A percentile compares a stretch with the other conserved stretches of the same genome.
Evolutionary conservation across 2,329 filamentous ascomycete species (phyloP).

Genomic region (Fusarium tuaranense): DNA sequence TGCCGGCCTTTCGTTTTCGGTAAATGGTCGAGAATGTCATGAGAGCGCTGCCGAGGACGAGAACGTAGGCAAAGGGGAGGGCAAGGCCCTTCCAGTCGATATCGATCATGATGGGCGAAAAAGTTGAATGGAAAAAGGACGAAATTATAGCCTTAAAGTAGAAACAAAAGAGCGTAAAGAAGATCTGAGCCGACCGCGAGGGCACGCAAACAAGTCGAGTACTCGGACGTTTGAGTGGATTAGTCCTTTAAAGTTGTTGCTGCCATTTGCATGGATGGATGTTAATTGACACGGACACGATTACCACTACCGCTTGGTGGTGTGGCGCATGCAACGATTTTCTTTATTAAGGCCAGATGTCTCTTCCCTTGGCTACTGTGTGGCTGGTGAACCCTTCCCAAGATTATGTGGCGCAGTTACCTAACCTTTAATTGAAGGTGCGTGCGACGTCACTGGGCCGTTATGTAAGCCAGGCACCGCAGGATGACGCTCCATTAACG

Average conservation of each 20-base stretch:
- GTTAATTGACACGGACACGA: conserved; percentile 28
- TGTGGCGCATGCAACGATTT: conserved; percentile 28
- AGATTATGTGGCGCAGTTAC: not conserved
- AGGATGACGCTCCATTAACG: conserved; percentile 41
- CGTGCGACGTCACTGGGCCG: conserved; percentile 35
- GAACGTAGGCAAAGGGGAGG: conserved; percentile 90
- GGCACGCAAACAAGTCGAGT: not conserved
- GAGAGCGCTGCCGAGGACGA: conserved; percentile 87
- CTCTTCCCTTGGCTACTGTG: conserved; percentile 10
- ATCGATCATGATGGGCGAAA: conserved; percentile 58
- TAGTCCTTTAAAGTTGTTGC: not conserved
- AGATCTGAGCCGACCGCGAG: conserved; percentile 20
- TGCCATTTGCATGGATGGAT: not conserved
- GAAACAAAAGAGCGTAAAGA: conserved; percentile 26
- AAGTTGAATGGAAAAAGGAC: conserved; percentile 8
- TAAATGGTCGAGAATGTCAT: conserved; percentile 94
- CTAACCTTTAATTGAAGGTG: conserved; percentile 14
- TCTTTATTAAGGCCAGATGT: conserved; percentile 41
- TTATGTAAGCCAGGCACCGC: conserved; percentile 44
- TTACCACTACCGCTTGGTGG: conserved; percentile 22
- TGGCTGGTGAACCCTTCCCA: conserved; percentile 7
- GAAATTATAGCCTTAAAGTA: conserved; percentile 2
- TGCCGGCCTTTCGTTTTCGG: conserved; percentile 89
- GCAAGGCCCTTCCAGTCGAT: conserved; percentile 86
- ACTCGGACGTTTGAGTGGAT: conserved; percentile 2